phyloP scores from a whole-genome alignment of 179 eudicot genomes.

The Silene vulgaris region DNA sequence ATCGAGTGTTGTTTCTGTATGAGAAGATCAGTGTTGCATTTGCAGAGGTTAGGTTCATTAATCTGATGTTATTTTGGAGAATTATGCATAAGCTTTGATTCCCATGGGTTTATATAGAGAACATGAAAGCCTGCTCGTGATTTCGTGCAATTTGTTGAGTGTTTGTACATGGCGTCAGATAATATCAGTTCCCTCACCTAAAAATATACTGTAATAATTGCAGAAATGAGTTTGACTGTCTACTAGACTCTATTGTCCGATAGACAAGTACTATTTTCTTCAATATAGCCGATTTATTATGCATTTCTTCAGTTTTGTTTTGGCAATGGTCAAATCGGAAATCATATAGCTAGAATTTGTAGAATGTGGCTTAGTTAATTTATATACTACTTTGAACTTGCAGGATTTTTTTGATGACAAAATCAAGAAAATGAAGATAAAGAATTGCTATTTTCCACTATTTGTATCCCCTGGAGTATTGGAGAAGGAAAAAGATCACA shows the following conservation, averaged over 20 bases:
- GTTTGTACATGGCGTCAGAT: not conserved
- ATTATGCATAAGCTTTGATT: no score
- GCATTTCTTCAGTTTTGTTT: not conserved
- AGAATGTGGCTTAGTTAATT: not conserved
- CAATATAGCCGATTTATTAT: not conserved
- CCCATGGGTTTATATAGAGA: no score
- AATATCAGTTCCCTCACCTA: not conserved
- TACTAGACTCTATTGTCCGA: no score
- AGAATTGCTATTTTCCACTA: constrained; percentile 88
- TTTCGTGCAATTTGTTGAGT: not conserved
- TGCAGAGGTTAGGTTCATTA: no score
- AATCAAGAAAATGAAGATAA: constrained; percentile 77
- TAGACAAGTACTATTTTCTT: not conserved
- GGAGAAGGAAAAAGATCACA: constrained; percentile 88
- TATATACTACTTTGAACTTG: constrained; percentile 12
- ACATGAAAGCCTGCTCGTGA: no score
- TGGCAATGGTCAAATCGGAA: not conserved
- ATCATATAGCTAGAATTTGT: not conserved
- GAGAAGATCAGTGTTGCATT: no score
- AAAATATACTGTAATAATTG: not conserved
- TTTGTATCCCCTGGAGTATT: constrained; percentile 81
- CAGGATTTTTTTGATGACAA: constrained; percentile 89
- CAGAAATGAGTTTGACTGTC: not conserved
- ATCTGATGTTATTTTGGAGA: no score
- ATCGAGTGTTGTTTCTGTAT: not conserved